Conservation (phyloP, 306 rosid genomes). For the Quercus parvula region DNA sequence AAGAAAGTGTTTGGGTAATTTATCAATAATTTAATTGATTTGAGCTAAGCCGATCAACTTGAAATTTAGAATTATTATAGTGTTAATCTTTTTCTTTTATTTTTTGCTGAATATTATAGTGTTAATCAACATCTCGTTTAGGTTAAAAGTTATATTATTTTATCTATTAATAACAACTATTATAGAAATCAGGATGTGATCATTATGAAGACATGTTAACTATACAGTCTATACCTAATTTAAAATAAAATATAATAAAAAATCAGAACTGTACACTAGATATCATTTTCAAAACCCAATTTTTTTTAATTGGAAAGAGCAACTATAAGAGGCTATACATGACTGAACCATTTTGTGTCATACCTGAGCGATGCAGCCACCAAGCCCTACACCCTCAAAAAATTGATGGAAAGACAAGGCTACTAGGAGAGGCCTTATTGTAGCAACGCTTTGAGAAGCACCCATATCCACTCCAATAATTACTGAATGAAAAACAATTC, state of each 20-base stretch:
- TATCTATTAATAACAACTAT: neutral
- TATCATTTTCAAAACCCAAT: too few species aligned
- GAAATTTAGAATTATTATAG: neutral
- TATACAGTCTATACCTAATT: too few species aligned
- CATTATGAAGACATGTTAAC: constrained; percentile 37
- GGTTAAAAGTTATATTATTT: neutral
- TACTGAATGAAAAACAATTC: constrained; percentile 59
- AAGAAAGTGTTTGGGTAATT: too few species aligned
- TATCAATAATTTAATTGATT: too few species aligned
- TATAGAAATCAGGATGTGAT: constrained; percentile 26
- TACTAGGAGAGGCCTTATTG: constrained; percentile 40
- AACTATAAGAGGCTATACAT: too few species aligned
- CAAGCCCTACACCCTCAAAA: constrained; percentile 63
- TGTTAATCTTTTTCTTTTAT: neutral
- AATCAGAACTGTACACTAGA: too few species aligned
- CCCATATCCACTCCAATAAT: constrained; percentile 57
- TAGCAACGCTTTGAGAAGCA: constrained; percentile 25
- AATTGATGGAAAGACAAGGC: constrained; percentile 67
- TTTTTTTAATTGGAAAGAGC: too few species aligned
- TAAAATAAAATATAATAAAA: too few species aligned
- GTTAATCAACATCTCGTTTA: too few species aligned
- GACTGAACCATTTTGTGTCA: neutral
- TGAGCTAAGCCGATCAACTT: neutral
- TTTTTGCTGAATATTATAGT: too few species aligned
- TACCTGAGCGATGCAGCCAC: constrained; percentile 64